Evolutionary conservation across 306 rosid species (phyloP).

Genomic region (Quercus parvula): DNA sequence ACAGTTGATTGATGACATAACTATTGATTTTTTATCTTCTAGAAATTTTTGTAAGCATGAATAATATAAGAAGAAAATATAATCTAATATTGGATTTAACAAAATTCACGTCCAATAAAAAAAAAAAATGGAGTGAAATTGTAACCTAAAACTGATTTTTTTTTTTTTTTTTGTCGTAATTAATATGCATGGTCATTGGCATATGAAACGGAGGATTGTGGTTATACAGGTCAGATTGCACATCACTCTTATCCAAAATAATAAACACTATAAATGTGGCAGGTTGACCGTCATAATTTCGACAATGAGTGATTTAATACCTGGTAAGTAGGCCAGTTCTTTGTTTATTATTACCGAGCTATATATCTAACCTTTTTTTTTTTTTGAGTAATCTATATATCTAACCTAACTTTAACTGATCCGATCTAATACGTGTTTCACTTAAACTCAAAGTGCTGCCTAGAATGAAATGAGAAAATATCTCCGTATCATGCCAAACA

Average conservation of each 20-base stretch:
- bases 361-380: no score
- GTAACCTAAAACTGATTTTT: no score
- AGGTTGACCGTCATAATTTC: neutral
- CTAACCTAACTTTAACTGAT: neutral
- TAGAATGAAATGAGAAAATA: neutral
- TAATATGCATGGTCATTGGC: neutral
- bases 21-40: no score
- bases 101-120: no score
- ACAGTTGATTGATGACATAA: fast-evolving
- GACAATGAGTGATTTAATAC: neutral
- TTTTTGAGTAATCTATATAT: no score
- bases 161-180: no score
- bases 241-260: neutral
- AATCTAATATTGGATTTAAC: no score
- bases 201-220: neutral
- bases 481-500: neutral
- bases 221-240: slow-evolving; percentile 5
- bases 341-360: neutral
- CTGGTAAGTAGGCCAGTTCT: neutral
- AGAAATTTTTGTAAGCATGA: no score
- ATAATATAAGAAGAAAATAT: no score
- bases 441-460: neutral
- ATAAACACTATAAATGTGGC: neutral
- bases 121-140: no score
- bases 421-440: neutral